These are phyloP conservation scores for Didymella keratinophila DNA, from an alignment of 2,329 filamentous ascomycete genomes.

Conservation along the genomic window DNA sequence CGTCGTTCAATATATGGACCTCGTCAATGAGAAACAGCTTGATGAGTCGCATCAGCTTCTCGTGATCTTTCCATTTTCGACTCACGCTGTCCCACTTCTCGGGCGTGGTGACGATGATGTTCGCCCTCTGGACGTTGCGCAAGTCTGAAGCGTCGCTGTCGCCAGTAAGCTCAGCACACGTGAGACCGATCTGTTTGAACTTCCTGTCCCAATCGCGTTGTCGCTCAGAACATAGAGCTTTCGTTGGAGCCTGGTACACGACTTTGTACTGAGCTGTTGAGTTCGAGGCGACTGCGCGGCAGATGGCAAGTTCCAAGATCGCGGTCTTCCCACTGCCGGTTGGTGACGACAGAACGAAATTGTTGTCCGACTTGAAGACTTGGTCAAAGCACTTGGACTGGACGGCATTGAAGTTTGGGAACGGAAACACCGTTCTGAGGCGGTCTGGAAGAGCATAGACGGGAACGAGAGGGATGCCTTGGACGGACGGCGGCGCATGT, in stretches of 20 bases:
- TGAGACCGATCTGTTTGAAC: slow-evolving; percentile 71
- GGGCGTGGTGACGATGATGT: slow-evolving; percentile 85
- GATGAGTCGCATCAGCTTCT: slow-evolving; percentile 75
- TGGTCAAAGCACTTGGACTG: slow-evolving; percentile 79
- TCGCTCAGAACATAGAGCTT: slow-evolving; percentile 80
- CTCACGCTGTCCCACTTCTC: slow-evolving; percentile 95
- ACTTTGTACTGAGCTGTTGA: slow-evolving; percentile 74
- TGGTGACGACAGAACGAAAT: slow-evolving; percentile 80
- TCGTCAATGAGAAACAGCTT: slow-evolving; percentile 87
- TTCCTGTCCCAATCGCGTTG: slow-evolving; percentile 80
- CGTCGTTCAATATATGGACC: slow-evolving; percentile 84
- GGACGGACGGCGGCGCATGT: slow-evolving; percentile 52
- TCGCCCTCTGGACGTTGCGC: slow-evolving; percentile 73
- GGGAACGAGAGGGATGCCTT: slow-evolving; percentile 68
- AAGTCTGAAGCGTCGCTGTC: slow-evolving; percentile 76
- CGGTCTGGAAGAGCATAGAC: slow-evolving; percentile 71
- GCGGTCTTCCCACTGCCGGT: slow-evolving; percentile 88
- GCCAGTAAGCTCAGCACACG: slow-evolving; percentile 80
- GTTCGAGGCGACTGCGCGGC: slow-evolving; percentile 68
- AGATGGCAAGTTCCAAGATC: slow-evolving; percentile 82
- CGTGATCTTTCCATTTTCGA: slow-evolving; percentile 84
- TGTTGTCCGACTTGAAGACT: slow-evolving; percentile 73
- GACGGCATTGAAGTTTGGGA: slow-evolving; percentile 79
- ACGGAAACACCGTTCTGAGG: slow-evolving; percentile 74
- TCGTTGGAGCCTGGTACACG: slow-evolving; percentile 85